Base-by-base conservation (phyloP, 106 monocot species). In the Dendrobium nobile region DNA sequence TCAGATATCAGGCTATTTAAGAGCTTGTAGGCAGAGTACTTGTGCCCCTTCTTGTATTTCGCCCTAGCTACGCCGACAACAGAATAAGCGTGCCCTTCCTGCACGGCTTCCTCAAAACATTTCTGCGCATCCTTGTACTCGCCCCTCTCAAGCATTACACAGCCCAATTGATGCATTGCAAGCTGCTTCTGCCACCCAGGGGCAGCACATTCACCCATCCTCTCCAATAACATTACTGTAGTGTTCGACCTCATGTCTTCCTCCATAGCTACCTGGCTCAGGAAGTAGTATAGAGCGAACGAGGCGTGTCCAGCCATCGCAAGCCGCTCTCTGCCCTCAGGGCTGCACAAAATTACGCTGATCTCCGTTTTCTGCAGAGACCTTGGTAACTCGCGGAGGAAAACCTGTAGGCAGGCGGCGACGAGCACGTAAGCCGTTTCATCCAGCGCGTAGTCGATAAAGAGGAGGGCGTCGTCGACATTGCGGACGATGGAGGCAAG, bases 201-300 rank as follows among this genome's bases (percentile, higher is more conserved):
- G 4, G 75, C 79, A 0, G 99, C 93, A 72, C 86, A 95, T 56
- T 99, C 99, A 4, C 67, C 84, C 43, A 99, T 68, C 73, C 99
- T 88, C 85, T 99, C 99, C 68, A 95, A 72, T 33, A 99, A 73
- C 99, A 95, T 93, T 22, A 95, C 91, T 3, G 93, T 90, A 47
- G 88, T 88, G 83, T 93, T 95, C 24, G 99, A 99, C 16, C 79
- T 82, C 82, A 93, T 86, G 82, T 95, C 89, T 82, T 95, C 89
- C 83, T 99, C 99, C 93, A 99, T 91, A 2, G 95, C 89, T 0
- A 93, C 99, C 83, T 91, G 87, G 77, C 95, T 91, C 28, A 99
- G 84, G 84, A 95, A 88, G 80, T 93, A 89, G 80, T 93, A 99
- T 31, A 99, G 81, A 10, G 77, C 82, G 77, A 99, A 99, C 0